Conservation (phyloP, 139 green algal species). For the Tetraselmis striata region DNA sequence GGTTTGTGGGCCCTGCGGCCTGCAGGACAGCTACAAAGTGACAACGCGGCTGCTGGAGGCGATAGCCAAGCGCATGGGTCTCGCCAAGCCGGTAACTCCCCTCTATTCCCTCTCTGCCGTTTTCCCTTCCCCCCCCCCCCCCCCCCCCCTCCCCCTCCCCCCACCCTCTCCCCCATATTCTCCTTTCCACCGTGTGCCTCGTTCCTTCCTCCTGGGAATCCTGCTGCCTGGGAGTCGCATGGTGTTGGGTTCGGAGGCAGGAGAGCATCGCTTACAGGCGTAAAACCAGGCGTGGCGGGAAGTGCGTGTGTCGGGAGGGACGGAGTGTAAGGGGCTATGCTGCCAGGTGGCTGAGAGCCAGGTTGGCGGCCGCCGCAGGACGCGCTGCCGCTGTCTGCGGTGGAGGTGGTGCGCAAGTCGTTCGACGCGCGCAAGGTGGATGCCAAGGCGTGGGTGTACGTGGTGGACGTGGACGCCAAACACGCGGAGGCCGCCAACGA, state of each 20-base stretch:
- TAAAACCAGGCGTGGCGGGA: too few relatives aligned
- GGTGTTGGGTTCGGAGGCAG: too few relatives aligned
- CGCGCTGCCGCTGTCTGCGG: neutral
- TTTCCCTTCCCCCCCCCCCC: too few relatives aligned
- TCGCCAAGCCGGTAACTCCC: neutral
- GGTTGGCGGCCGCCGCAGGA: neutral
- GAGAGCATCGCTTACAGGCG: neutral
- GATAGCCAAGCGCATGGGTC: conserved; percentile 25
- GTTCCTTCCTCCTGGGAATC: neutral
- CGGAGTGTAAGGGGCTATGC: neutral
- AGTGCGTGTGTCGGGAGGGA: neutral
- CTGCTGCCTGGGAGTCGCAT: too few relatives aligned
- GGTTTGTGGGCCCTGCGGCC: neutral
- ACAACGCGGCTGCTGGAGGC: conserved; percentile 20
- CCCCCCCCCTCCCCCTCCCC: too few relatives aligned
- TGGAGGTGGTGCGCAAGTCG: conserved; percentile 49
- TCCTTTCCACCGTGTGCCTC: neutral
- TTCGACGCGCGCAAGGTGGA: conserved; percentile 35
- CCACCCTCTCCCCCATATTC: too few relatives aligned
- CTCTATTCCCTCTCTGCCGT: too few relatives aligned
- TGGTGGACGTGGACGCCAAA: conserved; percentile 46
- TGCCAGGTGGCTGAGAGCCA: neutral
- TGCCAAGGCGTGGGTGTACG: conserved; percentile 50
- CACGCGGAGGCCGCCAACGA: conserved; percentile 7
- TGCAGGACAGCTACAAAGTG: conserved; percentile 41